Evolutionary conservation across 202 grass and related monocot species (phyloP).

Genomic region (Zizania palustris): DNA sequence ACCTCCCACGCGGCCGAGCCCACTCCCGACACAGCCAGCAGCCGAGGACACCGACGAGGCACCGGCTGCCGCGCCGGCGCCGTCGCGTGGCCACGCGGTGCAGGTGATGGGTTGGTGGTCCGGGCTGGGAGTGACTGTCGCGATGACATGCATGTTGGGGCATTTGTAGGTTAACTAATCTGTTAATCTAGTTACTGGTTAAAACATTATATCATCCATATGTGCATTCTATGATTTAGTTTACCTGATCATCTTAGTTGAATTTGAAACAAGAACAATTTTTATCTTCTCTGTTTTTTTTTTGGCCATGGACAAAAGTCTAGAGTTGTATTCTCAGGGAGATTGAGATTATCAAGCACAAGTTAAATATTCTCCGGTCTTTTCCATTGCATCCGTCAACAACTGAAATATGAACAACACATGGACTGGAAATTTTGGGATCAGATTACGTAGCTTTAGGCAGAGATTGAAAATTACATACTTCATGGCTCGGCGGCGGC

Average conservation of each 20-base stretch:
- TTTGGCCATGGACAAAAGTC: neutral
- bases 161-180: conserved; percentile 31
- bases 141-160: conserved; percentile 27
- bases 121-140: neutral
- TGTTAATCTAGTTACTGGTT: neutral
- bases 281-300: neutral
- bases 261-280: neutral
- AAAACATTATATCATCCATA: neutral
- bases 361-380: neutral
- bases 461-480: too few species aligned
- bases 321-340: neutral
- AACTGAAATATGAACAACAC: neutral
- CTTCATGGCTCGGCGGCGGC: too few species aligned
- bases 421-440: neutral
- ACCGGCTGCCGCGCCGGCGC: conserved; percentile 29
- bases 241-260: neutral
- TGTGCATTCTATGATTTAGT: neutral
- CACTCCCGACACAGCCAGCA: conserved; percentile 27
- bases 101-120: conserved; percentile 30
- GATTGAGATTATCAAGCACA: neutral
- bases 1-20: neutral
- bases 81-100: conserved; percentile 27
- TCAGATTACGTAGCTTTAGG: too few species aligned
- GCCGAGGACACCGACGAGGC: neutral
- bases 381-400: neutral